phyloP scores from a whole-genome alignment of 2,329 filamentous ascomycete species.

The Ceratocystis colombiana region DNA sequence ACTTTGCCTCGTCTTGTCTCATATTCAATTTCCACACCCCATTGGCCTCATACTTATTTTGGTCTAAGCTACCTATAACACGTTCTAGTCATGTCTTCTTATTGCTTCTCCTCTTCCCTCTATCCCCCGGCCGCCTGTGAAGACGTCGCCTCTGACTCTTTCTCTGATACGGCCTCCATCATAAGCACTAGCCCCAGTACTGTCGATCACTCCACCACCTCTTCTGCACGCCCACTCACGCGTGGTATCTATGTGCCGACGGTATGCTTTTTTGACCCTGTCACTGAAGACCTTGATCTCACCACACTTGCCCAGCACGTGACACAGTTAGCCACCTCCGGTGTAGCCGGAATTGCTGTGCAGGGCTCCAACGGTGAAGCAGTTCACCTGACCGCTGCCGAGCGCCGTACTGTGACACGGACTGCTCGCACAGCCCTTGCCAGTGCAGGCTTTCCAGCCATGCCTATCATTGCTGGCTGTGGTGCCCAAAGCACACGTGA shows the following conservation, averaged over 20 bases:
- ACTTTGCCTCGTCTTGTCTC: neutral
- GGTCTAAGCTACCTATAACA: too few species aligned
- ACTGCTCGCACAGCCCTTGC: slow-evolving; percentile 57
- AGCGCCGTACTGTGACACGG: slow-evolving; percentile 57
- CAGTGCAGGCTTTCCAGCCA: slow-evolving; percentile 50
- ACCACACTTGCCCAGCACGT: slow-evolving; percentile 50
- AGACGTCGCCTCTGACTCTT: slow-evolving; percentile 34
- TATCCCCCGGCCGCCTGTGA: slow-evolving; percentile 27
- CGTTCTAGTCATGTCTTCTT: too few species aligned
- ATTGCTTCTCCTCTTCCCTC: neutral
- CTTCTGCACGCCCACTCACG: slow-evolving; percentile 34
- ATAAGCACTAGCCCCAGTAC: slow-evolving; percentile 8
- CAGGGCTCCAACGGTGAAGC: slow-evolving; percentile 79
- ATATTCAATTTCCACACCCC: neutral
- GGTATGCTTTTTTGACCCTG: slow-evolving; percentile 59
- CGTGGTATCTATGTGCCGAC: slow-evolving; percentile 63
- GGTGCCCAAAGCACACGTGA: slow-evolving; percentile 64
- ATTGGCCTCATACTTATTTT: too few species aligned
- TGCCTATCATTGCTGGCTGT: slow-evolving; percentile 68
- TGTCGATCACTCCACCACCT: slow-evolving; percentile 28
- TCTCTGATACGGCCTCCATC: slow-evolving; percentile 24
- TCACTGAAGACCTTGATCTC: slow-evolving; percentile 44
- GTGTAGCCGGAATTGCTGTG: slow-evolving; percentile 63
- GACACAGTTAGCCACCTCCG: slow-evolving; percentile 61
- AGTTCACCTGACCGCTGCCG: slow-evolving; percentile 61